Evolutionary conservation across 441 rosid genomes (phyloP), one percentile per base, ranked within the genome.

Genomic region (Jatropha multifida): DNA sequence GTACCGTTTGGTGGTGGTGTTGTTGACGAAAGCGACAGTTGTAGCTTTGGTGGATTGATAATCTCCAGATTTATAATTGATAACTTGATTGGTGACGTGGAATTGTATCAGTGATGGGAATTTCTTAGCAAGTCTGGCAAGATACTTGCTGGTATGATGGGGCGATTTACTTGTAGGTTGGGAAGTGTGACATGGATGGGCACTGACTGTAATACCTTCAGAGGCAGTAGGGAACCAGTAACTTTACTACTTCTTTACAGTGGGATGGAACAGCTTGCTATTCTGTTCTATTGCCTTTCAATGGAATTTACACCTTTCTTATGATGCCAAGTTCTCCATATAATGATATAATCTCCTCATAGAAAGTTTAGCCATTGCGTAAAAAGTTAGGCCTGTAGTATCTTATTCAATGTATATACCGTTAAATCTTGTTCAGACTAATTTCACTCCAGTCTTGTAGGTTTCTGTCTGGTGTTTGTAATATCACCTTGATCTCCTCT

Each of bases 341-440:
- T 68, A 40, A 61, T 54, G 58, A 54, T 54, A 54, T 54, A 54
- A 5, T 49, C 59, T 76, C 42, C 55, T 68, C 12, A 23, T 14
- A 63, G 60, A 58, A 56, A 27, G 27, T 74, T 68, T 65, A 64
- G 68, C 48, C 54, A 72, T 66, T 52, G 1, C 26, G 69, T 69
- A 38, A 32, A 23, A 75, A 37, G 74, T 67, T 79, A 79, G 83
- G 72, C n/a, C 51, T 69, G 12, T 62, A 58, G 68, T 73, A 32
- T 71, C 44, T 13, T 71, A 51, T 77, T 72, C 74, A 7, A 20
- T 86, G 90, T 85, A 79, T 74, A 84, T 86, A 76, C 74, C 58
- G 72, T 76, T 75, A 74, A 62, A 73, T 66, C 82, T 63, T 67
- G 74, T 46, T 73, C 65, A 71, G 76, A 59, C 27, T 66, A 37